Conservation (phyloP, 179 eudicot genomes). For the Silene vulgaris region DNA sequence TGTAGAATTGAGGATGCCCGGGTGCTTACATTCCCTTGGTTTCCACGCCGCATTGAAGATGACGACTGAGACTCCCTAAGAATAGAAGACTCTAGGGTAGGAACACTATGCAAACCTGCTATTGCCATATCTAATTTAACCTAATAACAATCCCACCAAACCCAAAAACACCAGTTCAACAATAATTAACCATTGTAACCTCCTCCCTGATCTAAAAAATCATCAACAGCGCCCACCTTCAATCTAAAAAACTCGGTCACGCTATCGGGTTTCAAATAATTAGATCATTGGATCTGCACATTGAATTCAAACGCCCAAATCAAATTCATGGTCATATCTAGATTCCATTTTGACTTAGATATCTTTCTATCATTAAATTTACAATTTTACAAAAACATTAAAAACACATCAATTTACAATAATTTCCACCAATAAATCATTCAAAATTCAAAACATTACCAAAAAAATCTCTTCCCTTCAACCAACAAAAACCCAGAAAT, state of each 20-base stretch:
- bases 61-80: slow-evolving; percentile 53
- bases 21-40: slow-evolving; percentile 43
- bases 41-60: slow-evolving; percentile 35
- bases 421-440: slow-evolving; percentile 6
- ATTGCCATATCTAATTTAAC: slow-evolving; percentile 56
- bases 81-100: slow-evolving; percentile 46
- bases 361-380: neutral
- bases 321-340: slow-evolving; percentile 12
- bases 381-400: slow-evolving; percentile 9
- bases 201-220: slow-evolving; percentile 18
- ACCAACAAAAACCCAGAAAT: slow-evolving; percentile 16
- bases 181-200: slow-evolving; percentile 21
- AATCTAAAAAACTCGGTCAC: slow-evolving; percentile 26
- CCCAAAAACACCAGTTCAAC: slow-evolving; percentile 10
- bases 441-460: slow-evolving; percentile 4
- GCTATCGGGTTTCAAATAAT: slow-evolving; percentile 22
- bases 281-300: slow-evolving; percentile 36
- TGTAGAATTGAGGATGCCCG: slow-evolving; percentile 59
- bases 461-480: neutral
- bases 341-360: slow-evolving; percentile 15
- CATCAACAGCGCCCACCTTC: slow-evolving; percentile 26
- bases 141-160: slow-evolving; percentile 12
- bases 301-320: slow-evolving; percentile 20
- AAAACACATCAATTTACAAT: slow-evolving; percentile 1
- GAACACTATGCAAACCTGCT: slow-evolving; percentile 58